These are phyloP conservation scores for Fomitopsis pinicola DNA, from an alignment of 1,284 basidiomycete species.

Conservation along the genomic window DNA sequence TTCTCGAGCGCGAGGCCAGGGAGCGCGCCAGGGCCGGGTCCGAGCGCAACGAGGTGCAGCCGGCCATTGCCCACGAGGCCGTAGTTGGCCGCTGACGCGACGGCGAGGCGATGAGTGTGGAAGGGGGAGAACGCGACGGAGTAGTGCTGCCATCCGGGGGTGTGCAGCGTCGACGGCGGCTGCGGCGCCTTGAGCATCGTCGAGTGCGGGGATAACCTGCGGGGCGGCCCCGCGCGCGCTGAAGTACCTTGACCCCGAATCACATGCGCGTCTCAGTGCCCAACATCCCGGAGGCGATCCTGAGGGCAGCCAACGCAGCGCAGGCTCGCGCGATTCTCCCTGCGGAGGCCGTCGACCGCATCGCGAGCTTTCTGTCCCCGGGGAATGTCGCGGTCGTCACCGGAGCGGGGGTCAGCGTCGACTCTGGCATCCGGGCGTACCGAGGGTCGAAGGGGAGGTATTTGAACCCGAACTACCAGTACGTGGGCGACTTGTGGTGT, in stretches of 20 bases:
- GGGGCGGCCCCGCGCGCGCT: background rate
- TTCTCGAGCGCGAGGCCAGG: constrained; percentile 57
- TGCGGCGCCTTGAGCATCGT: constrained; percentile 37
- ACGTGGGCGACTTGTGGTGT: constrained; percentile 22
- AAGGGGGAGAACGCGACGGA: constrained; percentile 90
- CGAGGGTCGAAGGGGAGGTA: constrained; percentile 80
- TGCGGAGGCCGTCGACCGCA: constrained; percentile 56
- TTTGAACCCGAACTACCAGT: constrained; percentile 91
- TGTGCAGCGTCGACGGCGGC: constrained; percentile 54
- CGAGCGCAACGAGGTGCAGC: constrained; percentile 64
- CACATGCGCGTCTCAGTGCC: constrained; percentile 81
- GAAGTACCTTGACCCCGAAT: constrained; percentile 3
- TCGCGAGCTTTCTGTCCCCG: constrained; percentile 60
- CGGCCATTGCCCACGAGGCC: constrained; percentile 94
- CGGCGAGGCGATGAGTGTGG: constrained; percentile 75
- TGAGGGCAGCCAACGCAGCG: constrained; percentile 34
- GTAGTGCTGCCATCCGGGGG: constrained; percentile 88
- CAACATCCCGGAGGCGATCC: constrained; percentile 61
- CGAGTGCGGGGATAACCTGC: constrained; percentile 1
- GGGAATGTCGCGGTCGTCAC: constrained; percentile 77
- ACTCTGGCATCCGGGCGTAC: constrained; percentile 89
- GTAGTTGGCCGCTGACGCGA: constrained; percentile 92
- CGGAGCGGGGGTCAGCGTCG: constrained; percentile 90
- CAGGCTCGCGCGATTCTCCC: constrained; percentile 38
- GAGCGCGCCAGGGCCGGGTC: constrained; percentile 41